Conservation (phyloP, 441 rosid species). For the Brassica balearica region DNA sequence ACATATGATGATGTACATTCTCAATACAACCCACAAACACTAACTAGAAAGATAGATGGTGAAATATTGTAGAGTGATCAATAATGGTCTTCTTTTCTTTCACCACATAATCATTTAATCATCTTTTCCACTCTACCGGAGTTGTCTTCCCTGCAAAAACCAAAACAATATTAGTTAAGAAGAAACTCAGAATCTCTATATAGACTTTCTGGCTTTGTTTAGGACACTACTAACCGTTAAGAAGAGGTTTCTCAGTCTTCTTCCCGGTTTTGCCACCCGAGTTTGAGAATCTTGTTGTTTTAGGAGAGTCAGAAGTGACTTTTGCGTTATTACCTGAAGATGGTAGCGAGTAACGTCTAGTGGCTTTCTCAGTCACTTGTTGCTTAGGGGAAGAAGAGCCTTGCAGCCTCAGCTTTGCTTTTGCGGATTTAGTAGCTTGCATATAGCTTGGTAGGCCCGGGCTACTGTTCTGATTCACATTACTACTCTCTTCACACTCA, state of each 20-base stretch:
- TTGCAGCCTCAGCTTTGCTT: slow-evolving; percentile 90
- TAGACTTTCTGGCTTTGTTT: neutral
- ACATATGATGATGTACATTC: slow-evolving; percentile 40
- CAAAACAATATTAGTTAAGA: slow-evolving; percentile 1
- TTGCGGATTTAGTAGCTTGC: slow-evolving; percentile 93
- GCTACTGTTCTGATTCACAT: slow-evolving; percentile 60
- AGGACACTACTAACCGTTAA: slow-evolving; percentile 60
- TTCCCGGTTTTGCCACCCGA: slow-evolving; percentile 62
- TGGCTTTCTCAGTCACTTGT: slow-evolving; percentile 65
- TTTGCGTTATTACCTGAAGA: slow-evolving; percentile 63
- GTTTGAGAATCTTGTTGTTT: slow-evolving; percentile 62
- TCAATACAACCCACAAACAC: slow-evolving; percentile 22
- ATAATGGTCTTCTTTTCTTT: neutral
- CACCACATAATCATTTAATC: slow-evolving; percentile 31
- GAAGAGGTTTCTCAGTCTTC: slow-evolving; percentile 58
- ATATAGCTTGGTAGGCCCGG: slow-evolving; percentile 84
- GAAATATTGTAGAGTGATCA: slow-evolving; percentile 20
- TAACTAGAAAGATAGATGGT: slow-evolving; percentile 23
- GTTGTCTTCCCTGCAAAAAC: slow-evolving; percentile 67
- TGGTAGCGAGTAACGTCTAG: slow-evolving; percentile 83
- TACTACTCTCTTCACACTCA: slow-evolving; percentile 57
- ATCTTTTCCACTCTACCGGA: slow-evolving; percentile 88
- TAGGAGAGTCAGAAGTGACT: slow-evolving; percentile 82
- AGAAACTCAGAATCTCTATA: slow-evolving; percentile 3
- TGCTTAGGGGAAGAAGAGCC: slow-evolving; percentile 72